phyloP scores from a whole-genome alignment of 2,329 filamentous ascomycete species.

The Juglanconis juglandina region DNA sequence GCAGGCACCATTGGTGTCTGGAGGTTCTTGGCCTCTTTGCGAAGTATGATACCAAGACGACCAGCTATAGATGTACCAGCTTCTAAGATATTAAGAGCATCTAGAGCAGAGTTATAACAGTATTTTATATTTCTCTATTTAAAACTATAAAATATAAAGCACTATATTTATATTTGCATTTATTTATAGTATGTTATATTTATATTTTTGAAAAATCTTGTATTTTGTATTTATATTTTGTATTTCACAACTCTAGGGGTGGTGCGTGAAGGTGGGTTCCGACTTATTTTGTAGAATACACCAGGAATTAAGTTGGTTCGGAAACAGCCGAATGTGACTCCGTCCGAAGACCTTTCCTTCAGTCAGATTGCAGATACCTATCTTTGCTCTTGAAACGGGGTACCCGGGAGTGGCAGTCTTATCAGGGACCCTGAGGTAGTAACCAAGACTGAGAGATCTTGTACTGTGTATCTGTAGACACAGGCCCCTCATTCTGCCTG shows the following conservation, averaged over 20 bases:
- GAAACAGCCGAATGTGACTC: background rate
- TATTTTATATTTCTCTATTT: slow-evolving; percentile 73
- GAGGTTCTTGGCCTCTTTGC: slow-evolving; percentile 67
- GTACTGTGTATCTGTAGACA: background rate
- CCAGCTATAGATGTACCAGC: slow-evolving; percentile 54
- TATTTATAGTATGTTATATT: too few species aligned
- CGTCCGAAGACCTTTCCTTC: background rate
- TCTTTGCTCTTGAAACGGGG: background rate
- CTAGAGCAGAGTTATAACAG: slow-evolving; percentile 46
- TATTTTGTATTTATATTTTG: too few species aligned
- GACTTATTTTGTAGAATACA: slow-evolving; percentile 66
- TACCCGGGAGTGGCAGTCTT: background rate
- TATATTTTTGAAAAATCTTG: too few species aligned
- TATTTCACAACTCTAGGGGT: too few species aligned
- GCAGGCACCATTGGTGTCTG: slow-evolving; percentile 66
- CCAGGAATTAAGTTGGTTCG: background rate
- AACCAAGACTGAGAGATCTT: background rate
- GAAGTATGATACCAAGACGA: slow-evolving; percentile 69
- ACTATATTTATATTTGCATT: too few species aligned
- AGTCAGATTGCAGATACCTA: background rate
- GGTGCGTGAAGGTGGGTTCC: too few species aligned
- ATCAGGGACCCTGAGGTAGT: background rate
- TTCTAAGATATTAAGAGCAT: slow-evolving; percentile 59
- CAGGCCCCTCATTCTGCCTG: background rate
- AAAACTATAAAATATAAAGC: slow-evolving; percentile 66